phyloP scores from a whole-genome alignment of 1,284 basidiomycete genomes.

The Cryptococcus sp. region DNA sequence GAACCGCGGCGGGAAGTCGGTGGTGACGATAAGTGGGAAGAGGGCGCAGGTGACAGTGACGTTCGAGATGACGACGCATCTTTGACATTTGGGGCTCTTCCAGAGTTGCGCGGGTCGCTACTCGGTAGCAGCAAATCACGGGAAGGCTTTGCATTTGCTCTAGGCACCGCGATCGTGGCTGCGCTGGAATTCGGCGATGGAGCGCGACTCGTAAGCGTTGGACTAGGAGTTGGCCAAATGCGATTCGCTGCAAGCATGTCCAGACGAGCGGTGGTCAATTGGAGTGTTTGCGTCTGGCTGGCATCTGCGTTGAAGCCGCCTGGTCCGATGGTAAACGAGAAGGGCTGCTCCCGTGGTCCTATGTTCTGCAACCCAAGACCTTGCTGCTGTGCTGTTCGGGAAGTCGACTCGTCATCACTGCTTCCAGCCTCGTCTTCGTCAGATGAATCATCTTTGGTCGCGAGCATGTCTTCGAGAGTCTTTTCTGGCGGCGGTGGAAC shows the following conservation, averaged over 20 bases:
- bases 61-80: slow-evolving; percentile 8
- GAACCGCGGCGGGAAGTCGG: too few species aligned
- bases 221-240: background rate
- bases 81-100: background rate
- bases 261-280: too few species aligned
- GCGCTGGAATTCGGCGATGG: background rate
- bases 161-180: slow-evolving; percentile 1
- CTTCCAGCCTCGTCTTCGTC: slow-evolving; percentile 26
- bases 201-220: background rate
- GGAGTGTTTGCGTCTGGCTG: background rate
- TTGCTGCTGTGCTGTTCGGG: background rate
- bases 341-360: slow-evolving; percentile 9
- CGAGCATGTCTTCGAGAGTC: slow-evolving; percentile 28
- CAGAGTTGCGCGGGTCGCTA: background rate
- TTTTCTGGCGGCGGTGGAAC: slow-evolving; percentile 13
- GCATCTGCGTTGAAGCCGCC: slow-evolving; percentile 25
- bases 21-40: background rate
- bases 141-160: background rate
- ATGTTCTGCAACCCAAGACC: slow-evolving; percentile 1
- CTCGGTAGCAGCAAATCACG: background rate
- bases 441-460: slow-evolving; percentile 26
- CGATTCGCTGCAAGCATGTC: too few species aligned
- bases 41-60: background rate
- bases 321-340: slow-evolving; percentile 36
- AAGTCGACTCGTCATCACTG: slow-evolving; percentile 12